Percentiles rank a stretch among this genome's conserved stretches.
These are phyloP conservation scores for Pilasporangium apinafurcum DNA, from an alignment of 352 stramenopile genomes.

Conservation along the genomic window DNA sequence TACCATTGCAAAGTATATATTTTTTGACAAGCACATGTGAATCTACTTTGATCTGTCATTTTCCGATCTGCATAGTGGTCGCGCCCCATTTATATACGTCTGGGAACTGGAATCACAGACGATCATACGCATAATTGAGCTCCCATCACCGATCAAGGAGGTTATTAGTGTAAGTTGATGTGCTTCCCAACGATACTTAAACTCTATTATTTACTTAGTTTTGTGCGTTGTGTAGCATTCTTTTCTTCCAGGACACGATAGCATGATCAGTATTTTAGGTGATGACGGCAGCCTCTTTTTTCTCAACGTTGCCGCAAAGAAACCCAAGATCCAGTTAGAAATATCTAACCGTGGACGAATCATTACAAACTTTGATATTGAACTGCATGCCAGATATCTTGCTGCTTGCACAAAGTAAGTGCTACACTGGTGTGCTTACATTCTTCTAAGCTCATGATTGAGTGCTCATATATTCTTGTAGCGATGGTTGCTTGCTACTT, in stretches of 20 bases:
- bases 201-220: not conserved
- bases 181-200: not conserved
- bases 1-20: not conserved
- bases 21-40: not conserved
- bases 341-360: slow-evolving; percentile 45
- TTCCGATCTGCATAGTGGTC: slow-evolving; percentile 26
- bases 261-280: slow-evolving; percentile 59
- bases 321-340: slow-evolving; percentile 69
- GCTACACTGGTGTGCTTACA: not conserved
- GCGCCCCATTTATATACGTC: slow-evolving; percentile 74
- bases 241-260: slow-evolving; percentile 53
- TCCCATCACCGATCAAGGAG: slow-evolving; percentile 62
- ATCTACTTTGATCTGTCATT: not conserved
- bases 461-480: slow-evolving; percentile 9
- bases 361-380: slow-evolving; percentile 63
- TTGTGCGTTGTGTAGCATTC: slow-evolving; percentile 29
- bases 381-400: slow-evolving; percentile 64
- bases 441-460: not conserved
- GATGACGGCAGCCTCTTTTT: slow-evolving; percentile 69
- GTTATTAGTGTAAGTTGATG: slow-evolving; percentile 40
- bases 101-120: slow-evolving; percentile 82
- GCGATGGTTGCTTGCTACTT: slow-evolving; percentile 69
- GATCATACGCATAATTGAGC: slow-evolving; percentile 81
- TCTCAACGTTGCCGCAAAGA: slow-evolving; percentile 55
- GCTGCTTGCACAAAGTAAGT: slow-evolving; percentile 56